A percentile compares a stretch with the other conserved stretches of the same genome.
phyloP scores from a whole-genome alignment of 2,329 filamentous ascomycete species.

The Monascus ruber region DNA sequence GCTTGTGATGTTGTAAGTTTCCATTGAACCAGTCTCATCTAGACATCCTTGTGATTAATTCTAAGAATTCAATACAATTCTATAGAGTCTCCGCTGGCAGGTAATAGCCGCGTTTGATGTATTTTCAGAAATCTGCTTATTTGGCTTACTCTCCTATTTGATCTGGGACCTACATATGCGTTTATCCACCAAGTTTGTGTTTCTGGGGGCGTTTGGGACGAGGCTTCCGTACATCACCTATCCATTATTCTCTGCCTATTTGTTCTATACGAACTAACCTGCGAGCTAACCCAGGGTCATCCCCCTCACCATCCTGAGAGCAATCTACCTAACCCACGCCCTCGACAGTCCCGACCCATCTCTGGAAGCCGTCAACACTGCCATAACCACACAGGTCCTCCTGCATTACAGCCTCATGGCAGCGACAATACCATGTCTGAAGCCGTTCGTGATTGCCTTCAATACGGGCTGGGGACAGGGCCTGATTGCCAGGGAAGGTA shows the following conservation, averaged over 20 bases:
- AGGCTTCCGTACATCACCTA: conserved; percentile 19
- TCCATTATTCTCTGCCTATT: neutral
- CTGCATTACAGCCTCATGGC: conserved; percentile 31
- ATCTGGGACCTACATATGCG: conserved; percentile 30
- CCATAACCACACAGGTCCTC: conserved; percentile 27
- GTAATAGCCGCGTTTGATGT: no score
- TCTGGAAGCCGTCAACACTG: conserved; percentile 18
- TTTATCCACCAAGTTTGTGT: conserved; percentile 18
- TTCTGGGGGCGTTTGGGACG: conserved; percentile 26
- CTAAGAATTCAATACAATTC: no score
- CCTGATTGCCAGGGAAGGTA: no score
- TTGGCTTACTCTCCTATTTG: conserved; percentile 20
- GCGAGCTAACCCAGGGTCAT: conserved; percentile 7
- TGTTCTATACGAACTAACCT: no score
- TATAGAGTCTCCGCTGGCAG: no score
- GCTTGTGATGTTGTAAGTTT: no score
- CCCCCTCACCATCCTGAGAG: conserved; percentile 21
- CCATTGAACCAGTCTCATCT: no score
- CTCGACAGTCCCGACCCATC: conserved; percentile 15
- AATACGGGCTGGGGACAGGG: conserved; percentile 26
- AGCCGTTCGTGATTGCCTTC: conserved; percentile 31
- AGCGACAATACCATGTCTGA: conserved; percentile 31
- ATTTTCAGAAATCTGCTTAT: conserved; percentile 14
- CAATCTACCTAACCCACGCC: conserved; percentile 19
- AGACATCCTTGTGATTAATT: no score